Conservation (phyloP, 2,329 filamentous ascomycete species). For the Diaporthe ampelina region DNA sequence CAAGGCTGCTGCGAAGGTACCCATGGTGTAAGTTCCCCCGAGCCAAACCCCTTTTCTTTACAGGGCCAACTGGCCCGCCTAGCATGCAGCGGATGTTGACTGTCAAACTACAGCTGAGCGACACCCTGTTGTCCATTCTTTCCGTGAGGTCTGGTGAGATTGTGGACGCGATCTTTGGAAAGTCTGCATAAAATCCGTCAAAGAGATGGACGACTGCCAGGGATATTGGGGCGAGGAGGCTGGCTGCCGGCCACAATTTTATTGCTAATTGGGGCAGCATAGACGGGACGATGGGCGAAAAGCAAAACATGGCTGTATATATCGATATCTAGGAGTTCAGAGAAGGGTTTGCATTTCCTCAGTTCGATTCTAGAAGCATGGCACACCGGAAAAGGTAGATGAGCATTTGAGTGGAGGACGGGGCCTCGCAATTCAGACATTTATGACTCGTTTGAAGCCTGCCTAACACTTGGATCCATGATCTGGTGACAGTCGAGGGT, state of each 20-base stretch:
- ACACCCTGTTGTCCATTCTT: conserved; percentile 85
- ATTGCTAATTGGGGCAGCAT: conserved; percentile 33
- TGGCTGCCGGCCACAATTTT: not conserved
- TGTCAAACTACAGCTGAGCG: conserved; percentile 71
- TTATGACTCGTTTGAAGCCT: not conserved
- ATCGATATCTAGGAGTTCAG: conserved; percentile 30
- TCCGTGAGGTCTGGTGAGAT: conserved; percentile 83
- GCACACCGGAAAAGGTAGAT: conserved; percentile 10
- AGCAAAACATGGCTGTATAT: conserved; percentile 20
- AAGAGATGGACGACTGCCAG: not conserved
- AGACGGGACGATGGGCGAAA: conserved; percentile 1
- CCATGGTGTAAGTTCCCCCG: conserved; percentile 80
- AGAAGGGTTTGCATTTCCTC: conserved; percentile 12
- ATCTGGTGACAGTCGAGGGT: not conserved
- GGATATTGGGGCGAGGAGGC: not conserved
- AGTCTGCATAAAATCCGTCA: conserved; percentile 38
- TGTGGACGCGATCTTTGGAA: conserved; percentile 79
- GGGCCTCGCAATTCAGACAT: not conserved
- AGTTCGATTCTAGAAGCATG: conserved; percentile 22
- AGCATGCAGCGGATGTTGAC: conserved; percentile 42
- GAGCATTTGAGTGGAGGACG: conserved; percentile 11
- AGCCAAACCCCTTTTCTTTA: not conserved
- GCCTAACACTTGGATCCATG: not conserved
- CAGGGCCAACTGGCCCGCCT: not conserved
- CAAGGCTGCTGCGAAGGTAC: conserved; percentile 95